Evolutionary conservation across 2,329 filamentous ascomycete species (phyloP), one percentile per base, ranked within the genome.

Genomic region (Cercospora berteroae): DNA sequence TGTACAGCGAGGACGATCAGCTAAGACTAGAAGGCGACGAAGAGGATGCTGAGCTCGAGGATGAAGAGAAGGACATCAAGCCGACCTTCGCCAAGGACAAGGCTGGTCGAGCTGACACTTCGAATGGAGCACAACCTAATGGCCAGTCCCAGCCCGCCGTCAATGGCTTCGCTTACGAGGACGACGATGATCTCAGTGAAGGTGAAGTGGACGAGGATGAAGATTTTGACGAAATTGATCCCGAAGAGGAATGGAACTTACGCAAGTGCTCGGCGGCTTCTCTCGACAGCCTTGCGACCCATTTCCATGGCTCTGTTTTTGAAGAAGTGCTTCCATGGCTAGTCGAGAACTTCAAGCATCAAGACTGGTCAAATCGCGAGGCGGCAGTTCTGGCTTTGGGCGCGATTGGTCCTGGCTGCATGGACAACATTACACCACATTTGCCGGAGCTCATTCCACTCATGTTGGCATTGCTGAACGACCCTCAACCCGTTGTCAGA

Each of bases 251-350:
- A 74, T 99, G 95, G 95, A 98, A 94, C 64, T 83, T 99, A 63
- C 89, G 95, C 70, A 99, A 99, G 81, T 98, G 95, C 82, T 98
- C 95, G 42, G 95, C 95, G 7, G 95, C 95, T 12, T 94, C 95
- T 8, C 84, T 99, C 48, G 95, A 99, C 77, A 92, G 97, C 12
- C 94, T 99, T 74, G 93, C 95, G 18, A 91, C 90, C 62, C 92
- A 97, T 70, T 99, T 97, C 79, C 89, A 92, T 73, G 88, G 89
- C 64, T 88, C 90, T 1, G 93, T 99, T 33, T 99, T 99, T 79
- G 88, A 93, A 72, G 90, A 92, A 69, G 97, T 97, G 68, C 84
- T 99, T 71, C 94, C 95, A 0, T 99, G 97, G 79, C 83, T 99
- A 64, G 94, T 91, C 75, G 90, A 91, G 71, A 97, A 97, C 75